Conservation (phyloP, 768 basidiomycete genomes). For the Lactifluus volemus region DNA sequence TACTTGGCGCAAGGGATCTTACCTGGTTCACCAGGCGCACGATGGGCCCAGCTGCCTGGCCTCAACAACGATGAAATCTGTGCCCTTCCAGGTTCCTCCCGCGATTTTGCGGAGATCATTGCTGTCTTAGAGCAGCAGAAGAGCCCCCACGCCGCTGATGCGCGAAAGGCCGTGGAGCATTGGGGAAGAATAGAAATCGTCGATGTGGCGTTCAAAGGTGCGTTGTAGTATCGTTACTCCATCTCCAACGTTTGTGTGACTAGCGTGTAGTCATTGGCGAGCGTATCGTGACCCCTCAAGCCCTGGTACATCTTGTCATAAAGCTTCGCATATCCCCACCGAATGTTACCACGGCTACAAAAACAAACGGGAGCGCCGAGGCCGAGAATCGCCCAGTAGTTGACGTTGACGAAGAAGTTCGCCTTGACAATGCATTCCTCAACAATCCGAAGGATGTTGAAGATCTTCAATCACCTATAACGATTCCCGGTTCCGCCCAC, state of each 20-base stretch:
- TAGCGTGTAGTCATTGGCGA: constrained; percentile 73
- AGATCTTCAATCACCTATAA: constrained; percentile 37
- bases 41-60: constrained; percentile 71
- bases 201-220: constrained; percentile 81
- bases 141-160: constrained; percentile 41
- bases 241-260: not conserved
- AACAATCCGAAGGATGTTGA: constrained; percentile 53
- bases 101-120: constrained; percentile 36
- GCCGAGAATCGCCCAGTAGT: constrained; percentile 38
- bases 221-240: constrained; percentile 8
- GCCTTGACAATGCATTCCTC: constrained; percentile 61
- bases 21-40: constrained; percentile 38
- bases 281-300: constrained; percentile 74
- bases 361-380: constrained; percentile 26
- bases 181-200: constrained; percentile 77
- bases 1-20: constrained; percentile 77
- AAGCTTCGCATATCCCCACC: constrained; percentile 71
- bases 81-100: constrained; percentile 32
- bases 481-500: constrained; percentile 60
- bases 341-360: constrained; percentile 13
- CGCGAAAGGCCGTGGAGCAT: constrained; percentile 54
- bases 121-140: constrained; percentile 41
- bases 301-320: constrained; percentile 80
- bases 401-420: constrained; percentile 36
- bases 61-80: constrained; percentile 47